Evolutionary conservation across 129 eudicot species (phyloP).

Genomic region (Deinandra increscens): DNA sequence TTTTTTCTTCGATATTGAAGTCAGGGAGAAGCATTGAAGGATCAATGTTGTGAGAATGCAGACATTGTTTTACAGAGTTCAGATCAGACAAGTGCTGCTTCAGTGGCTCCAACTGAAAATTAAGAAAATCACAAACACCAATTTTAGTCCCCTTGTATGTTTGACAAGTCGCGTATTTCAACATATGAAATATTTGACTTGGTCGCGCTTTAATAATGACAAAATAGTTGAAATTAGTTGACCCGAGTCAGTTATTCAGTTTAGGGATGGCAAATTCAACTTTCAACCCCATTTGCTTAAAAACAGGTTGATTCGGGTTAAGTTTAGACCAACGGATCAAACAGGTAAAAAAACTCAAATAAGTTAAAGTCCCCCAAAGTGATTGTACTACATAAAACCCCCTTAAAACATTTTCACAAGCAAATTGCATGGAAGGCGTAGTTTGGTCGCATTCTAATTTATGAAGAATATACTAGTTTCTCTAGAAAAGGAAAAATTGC

Average conservation of each 20-base stretch:
- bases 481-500: no score
- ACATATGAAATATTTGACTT: not conserved
- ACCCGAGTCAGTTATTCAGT: not conserved
- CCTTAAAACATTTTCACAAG: not conserved
- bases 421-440: not conserved
- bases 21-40: constrained; percentile 43
- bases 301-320: not conserved
- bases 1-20: constrained; percentile 40
- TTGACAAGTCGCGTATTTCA: not conserved
- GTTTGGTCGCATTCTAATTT: not conserved
- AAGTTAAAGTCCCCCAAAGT: not conserved
- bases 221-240: not conserved
- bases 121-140: constrained; percentile 13
- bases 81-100: constrained; percentile 43
- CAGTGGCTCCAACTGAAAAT: constrained; percentile 47
- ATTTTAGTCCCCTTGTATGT: not conserved
- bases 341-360: not conserved
- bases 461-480: not conserved
- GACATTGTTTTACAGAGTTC: constrained; percentile 46
- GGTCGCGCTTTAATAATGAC: not conserved
- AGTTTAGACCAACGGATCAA: no score
- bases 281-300: not conserved
- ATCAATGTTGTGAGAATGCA: constrained; percentile 53
- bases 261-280: not conserved
- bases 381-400: not conserved